A percentile compares a stretch with the other conserved stretches of the same genome.
phyloP scores from a whole-genome alignment of 1,139 yeast species.

The Chernovozyma sophiae-reginae region DNA sequence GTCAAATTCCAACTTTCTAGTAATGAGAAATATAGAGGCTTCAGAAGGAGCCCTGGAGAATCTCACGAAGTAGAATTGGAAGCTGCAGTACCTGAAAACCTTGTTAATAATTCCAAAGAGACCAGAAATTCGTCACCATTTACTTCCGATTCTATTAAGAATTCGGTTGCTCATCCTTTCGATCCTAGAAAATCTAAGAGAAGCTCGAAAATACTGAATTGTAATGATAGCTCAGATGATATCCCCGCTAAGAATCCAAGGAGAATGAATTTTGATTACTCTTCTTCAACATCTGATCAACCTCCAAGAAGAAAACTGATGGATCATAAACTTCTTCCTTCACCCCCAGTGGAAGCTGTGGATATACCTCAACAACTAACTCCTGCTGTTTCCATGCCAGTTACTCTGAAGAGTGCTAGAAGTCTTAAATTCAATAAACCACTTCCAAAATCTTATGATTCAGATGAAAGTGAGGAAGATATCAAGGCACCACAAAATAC shows the following conservation, averaged over 20 bases:
- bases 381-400: background rate
- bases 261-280: conserved; percentile 1
- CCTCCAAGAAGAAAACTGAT: conserved; percentile 6
- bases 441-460: background rate
- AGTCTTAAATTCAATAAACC: conserved; percentile 6
- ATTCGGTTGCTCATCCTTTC: conserved; percentile 7
- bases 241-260: conserved; percentile 6
- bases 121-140: conserved; percentile 2
- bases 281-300: background rate
- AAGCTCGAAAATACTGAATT: conserved; percentile 9
- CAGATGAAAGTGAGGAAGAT: conserved; percentile 2
- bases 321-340: conserved; percentile 4
- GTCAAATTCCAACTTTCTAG: conserved; percentile 21
- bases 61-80: conserved; percentile 14
- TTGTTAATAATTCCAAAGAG: background rate
- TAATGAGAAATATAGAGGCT: conserved; percentile 42
- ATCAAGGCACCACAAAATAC: conserved; percentile 1
- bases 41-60: conserved; percentile 36
- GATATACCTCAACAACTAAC: conserved; percentile 1
- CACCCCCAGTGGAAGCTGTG: conserved; percentile 4
- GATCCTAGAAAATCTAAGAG: conserved; percentile 20
- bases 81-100: conserved; percentile 2
- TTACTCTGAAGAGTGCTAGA: conserved; percentile 2
- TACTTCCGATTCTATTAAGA: conserved; percentile 1
- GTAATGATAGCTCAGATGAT: conserved; percentile 1